Percentiles rank a stretch among this genome's conserved stretches.
These are phyloP conservation scores for Aureobasidium sp. DNA, from an alignment of 2,329 filamentous ascomycete genomes.

Conservation along the genomic window DNA sequence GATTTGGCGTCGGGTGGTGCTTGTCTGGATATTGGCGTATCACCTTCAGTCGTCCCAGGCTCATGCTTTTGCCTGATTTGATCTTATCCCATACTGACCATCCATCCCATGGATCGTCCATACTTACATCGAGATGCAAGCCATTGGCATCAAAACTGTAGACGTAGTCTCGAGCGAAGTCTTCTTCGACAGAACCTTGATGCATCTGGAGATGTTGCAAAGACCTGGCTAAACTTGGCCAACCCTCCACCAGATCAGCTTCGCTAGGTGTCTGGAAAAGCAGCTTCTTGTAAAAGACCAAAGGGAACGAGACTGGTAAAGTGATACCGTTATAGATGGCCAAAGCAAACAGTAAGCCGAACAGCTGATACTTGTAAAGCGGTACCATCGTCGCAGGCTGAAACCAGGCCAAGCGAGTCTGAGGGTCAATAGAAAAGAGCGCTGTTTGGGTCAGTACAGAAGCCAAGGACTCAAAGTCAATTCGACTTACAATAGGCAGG, in stretches of 20 bases:
- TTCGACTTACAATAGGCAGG: conserved; percentile 59
- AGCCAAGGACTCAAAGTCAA: neutral
- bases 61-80: neutral
- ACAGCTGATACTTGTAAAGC: conserved; percentile 81
- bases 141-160: conserved; percentile 64
- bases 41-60: conserved; percentile 4
- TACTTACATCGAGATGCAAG: conserved; percentile 47
- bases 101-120: conserved; percentile 28
- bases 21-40: conserved; percentile 4
- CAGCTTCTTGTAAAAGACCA: conserved; percentile 74
- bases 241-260: conserved; percentile 73
- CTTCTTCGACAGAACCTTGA: conserved; percentile 70
- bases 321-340: conserved; percentile 92
- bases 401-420: conserved; percentile 82
- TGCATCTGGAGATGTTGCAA: conserved; percentile 67
- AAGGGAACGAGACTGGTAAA: conserved; percentile 81
- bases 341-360: conserved; percentile 80
- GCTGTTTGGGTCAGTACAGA: conserved; percentile 32
- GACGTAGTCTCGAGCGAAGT: conserved; percentile 79
- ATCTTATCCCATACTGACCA: conserved; percentile 9
- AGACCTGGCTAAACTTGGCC: conserved; percentile 73
- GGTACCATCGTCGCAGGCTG: conserved; percentile 74
- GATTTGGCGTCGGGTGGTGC: neutral
- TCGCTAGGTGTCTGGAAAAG: conserved; percentile 60
- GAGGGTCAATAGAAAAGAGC: conserved; percentile 69